These are phyloP conservation scores for Starmerella etchellsii DNA, from an alignment of 805 yeast genomes.

Conservation along the genomic window DNA sequence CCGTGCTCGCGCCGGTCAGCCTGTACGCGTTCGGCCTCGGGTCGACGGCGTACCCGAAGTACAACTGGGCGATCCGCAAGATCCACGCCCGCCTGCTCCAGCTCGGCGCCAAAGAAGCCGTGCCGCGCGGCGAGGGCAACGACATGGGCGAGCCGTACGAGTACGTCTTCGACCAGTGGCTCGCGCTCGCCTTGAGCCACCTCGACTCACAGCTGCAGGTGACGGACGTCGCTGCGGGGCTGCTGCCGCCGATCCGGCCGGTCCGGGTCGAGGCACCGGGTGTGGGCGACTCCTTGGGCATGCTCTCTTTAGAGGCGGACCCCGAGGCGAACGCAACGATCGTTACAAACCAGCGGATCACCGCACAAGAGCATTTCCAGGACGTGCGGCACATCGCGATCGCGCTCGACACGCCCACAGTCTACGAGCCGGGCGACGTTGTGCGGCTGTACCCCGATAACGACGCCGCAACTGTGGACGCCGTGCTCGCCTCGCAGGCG, in stretches of 20 bases:
- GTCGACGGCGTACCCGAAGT: slow-evolving; percentile 80
- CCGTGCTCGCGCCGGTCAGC: slow-evolving; percentile 46
- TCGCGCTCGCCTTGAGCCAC: slow-evolving; percentile 23
- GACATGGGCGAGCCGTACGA: slow-evolving; percentile 68
- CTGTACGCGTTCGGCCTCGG: slow-evolving; percentile 83
- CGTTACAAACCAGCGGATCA: slow-evolving; percentile 43
- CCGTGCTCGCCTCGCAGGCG: slow-evolving; percentile 51
- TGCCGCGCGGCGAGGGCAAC: slow-evolving; percentile 76
- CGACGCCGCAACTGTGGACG: slow-evolving; percentile 47
- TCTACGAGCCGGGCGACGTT: slow-evolving; percentile 69
- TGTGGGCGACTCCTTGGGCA: neutral
- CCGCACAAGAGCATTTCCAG: slow-evolving; percentile 67
- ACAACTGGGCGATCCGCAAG: slow-evolving; percentile 77
- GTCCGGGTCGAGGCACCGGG: neutral
- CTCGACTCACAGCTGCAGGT: slow-evolving; percentile 13
- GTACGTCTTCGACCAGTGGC: slow-evolving; percentile 67
- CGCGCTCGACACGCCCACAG: slow-evolving; percentile 20
- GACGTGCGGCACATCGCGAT: slow-evolving; percentile 63
- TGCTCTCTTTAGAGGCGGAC: neutral
- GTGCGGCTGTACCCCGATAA: slow-evolving; percentile 66
- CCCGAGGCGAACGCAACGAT: slow-evolving; percentile 34
- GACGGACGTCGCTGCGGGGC: slow-evolving; percentile 3
- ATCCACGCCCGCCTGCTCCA: slow-evolving; percentile 66
- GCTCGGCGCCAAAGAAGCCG: slow-evolving; percentile 64
- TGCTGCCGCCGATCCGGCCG: slow-evolving; percentile 14